These are phyloP conservation scores for Arthroderma uncinatum DNA, from an alignment of 2,329 filamentous ascomycete species.

Conservation along the genomic window DNA sequence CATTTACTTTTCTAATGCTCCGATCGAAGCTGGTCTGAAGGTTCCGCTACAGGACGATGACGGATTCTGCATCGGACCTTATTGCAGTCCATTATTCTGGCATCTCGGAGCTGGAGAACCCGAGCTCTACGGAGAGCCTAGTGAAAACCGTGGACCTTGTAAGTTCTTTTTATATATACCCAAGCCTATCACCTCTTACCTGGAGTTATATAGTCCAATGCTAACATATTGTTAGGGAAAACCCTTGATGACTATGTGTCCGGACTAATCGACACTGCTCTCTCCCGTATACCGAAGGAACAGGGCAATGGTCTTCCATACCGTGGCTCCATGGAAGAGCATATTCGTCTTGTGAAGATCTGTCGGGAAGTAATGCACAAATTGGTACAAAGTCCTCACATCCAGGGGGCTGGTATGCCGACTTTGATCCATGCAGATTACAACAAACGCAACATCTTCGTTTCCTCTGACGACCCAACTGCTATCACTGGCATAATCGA, in stretches of 20 bases:
- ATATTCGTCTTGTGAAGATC: slow-evolving; percentile 12
- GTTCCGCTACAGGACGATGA: slow-evolving; percentile 18
- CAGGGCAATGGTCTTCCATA: slow-evolving; percentile 10
- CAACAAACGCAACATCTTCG: slow-evolving; percentile 26
- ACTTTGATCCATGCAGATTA: slow-evolving; percentile 24
- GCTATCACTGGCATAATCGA: slow-evolving; percentile 25
- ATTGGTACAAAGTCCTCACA: slow-evolving; percentile 16
- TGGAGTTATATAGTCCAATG: background rate
- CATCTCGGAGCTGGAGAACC: slow-evolving; percentile 13
- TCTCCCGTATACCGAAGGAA: slow-evolving; percentile 9
- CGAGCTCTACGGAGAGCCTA: slow-evolving; percentile 10
- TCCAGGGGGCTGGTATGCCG: slow-evolving; percentile 15
- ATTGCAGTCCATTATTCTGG: slow-evolving; percentile 21
- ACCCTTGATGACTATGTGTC: slow-evolving; percentile 10
- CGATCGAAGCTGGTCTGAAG: slow-evolving; percentile 17
- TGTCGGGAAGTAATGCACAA: slow-evolving; percentile 18
- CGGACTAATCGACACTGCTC: slow-evolving; percentile 14
- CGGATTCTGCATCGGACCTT: slow-evolving; percentile 26
- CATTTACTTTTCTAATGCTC: slow-evolving; percentile 25
- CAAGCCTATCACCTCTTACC: background rate
- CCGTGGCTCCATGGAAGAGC: slow-evolving; percentile 12
- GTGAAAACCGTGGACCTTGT: slow-evolving; percentile 13
- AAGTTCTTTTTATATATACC: background rate
- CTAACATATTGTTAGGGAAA: background rate
- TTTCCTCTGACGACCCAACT: slow-evolving; percentile 23